phyloP scores from a whole-genome alignment of 2,329 filamentous ascomycete species.

The Bipolaris bicolor region DNA sequence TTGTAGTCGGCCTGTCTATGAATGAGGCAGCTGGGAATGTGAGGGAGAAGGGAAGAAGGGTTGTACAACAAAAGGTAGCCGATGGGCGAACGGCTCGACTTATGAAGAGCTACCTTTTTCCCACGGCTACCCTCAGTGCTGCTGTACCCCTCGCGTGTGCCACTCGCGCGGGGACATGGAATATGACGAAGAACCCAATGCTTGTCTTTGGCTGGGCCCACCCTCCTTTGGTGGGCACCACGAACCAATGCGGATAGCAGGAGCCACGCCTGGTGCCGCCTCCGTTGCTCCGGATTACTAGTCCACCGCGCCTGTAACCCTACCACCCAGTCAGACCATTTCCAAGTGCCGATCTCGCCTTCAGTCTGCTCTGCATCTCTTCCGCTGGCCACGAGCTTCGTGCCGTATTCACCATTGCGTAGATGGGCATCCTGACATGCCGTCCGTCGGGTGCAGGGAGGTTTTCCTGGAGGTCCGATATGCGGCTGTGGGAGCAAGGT shows the following conservation, averaged over 20 bases:
- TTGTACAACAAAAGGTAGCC: too few species aligned
- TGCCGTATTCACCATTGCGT: not conserved
- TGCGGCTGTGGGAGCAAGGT: not conserved
- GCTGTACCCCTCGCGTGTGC: slow-evolving; percentile 34
- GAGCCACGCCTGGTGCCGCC: slow-evolving; percentile 18
- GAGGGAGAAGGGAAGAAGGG: not conserved
- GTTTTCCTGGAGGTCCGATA: slow-evolving; percentile 2
- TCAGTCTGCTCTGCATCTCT: not conserved
- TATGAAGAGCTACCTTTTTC: slow-evolving; percentile 17
- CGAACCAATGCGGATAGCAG: slow-evolving; percentile 25
- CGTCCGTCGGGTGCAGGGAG: slow-evolving; percentile 5
- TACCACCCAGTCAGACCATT: slow-evolving; percentile 14
- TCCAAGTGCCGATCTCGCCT: slow-evolving; percentile 17
- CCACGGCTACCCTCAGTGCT: slow-evolving; percentile 15
- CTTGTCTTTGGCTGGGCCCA: slow-evolving; percentile 41
- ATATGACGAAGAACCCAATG: slow-evolving; percentile 35
- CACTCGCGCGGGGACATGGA: slow-evolving; percentile 41
- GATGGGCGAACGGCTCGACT: slow-evolving; percentile 29
- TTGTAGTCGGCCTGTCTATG: not conserved
- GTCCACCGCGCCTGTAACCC: slow-evolving; percentile 24
- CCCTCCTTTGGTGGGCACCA: slow-evolving; percentile 21
- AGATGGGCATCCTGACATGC: not conserved
- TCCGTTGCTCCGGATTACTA: slow-evolving; percentile 38
- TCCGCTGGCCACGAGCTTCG: not conserved
- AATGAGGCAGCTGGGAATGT: not conserved